phyloP scores from a whole-genome alignment of 1,139 yeast species.

The Tardiomyces depauwii region DNA sequence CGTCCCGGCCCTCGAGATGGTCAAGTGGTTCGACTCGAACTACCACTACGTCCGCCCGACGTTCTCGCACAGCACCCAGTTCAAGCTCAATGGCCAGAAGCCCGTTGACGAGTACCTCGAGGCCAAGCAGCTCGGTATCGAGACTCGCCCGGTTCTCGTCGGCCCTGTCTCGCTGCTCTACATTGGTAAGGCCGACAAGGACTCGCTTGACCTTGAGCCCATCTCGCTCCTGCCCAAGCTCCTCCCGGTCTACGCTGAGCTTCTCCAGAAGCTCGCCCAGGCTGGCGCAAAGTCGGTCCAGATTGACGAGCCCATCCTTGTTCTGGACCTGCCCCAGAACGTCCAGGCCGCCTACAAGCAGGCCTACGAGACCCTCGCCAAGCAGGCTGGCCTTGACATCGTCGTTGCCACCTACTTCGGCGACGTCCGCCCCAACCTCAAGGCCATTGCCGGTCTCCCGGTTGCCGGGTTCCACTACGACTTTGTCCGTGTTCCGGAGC shows the following conservation, averaged over 20 bases:
- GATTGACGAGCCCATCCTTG: constrained; percentile 95
- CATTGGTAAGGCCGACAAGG: constrained; percentile 98
- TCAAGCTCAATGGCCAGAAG: constrained; percentile 92
- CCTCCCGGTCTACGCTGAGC: constrained; percentile 84
- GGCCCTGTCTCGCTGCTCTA: constrained; percentile 94
- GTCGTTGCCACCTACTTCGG: constrained; percentile 91
- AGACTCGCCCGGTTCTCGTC: constrained; percentile 92
- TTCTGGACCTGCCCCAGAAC: constrained; percentile 79
- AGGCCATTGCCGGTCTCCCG: constrained; percentile 79
- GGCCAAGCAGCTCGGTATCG: constrained; percentile 92
- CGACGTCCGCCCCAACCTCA: constrained; percentile 93
- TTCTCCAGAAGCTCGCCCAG: constrained; percentile 72
- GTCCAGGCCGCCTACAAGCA: constrained; percentile 79
- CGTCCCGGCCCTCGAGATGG: constrained; percentile 99
- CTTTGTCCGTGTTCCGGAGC: constrained; percentile 93
- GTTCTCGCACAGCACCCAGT: constrained; percentile 86
- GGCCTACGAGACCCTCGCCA: constrained; percentile 65
- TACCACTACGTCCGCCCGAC: constrained; percentile 99
- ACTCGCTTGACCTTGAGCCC: constrained; percentile 90
- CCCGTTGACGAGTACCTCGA: constrained; percentile 96
- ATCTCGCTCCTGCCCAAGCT: constrained; percentile 77
- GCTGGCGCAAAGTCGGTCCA: constrained; percentile 96
- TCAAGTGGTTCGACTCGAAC: constrained; percentile 99
- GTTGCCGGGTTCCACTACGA: constrained; percentile 96
- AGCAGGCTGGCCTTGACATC: constrained; percentile 64